Percentiles rank a stretch among this genome's conserved stretches.
These are phyloP conservation scores for Sporobolomyces roseus DNA, from an alignment of 768 basidiomycete genomes.

Conservation along the genomic window DNA sequence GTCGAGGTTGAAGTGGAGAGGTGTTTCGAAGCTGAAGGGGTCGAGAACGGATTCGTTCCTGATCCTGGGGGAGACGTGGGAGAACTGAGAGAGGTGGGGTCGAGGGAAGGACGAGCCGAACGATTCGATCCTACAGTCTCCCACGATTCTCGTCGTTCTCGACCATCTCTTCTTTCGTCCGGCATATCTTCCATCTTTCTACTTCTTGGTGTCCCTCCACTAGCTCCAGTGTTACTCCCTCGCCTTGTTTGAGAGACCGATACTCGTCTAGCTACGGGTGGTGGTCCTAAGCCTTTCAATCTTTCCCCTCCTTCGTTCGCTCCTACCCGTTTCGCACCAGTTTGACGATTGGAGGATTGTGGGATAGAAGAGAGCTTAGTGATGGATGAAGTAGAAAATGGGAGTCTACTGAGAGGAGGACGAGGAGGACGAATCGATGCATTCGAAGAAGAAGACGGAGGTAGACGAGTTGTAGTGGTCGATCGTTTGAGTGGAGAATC, in stretches of 20 bases:
- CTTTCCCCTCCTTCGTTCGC: too few species aligned
- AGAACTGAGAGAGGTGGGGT: too few species aligned
- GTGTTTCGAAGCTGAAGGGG: background rate
- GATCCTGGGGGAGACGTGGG: too few species aligned
- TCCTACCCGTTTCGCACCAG: too few species aligned
- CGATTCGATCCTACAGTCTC: too few species aligned
- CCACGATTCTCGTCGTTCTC: background rate
- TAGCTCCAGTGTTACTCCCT: background rate
- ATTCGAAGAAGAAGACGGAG: background rate
- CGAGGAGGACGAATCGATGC: too few species aligned
- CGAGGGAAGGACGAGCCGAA: too few species aligned
- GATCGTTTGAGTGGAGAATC: background rate
- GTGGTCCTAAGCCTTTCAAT: background rate
- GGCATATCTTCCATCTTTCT: background rate
- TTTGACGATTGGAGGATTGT: too few species aligned
- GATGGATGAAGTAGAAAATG: background rate
- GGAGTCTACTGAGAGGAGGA: background rate
- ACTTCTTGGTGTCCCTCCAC: too few species aligned
- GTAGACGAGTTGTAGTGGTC: background rate
- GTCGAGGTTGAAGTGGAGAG: background rate
- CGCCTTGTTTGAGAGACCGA: background rate
- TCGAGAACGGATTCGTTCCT: background rate
- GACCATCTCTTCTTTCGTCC: background rate
- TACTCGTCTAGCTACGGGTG: background rate
- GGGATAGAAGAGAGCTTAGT: background rate